Evolutionary conservation across 805 yeast species (phyloP).

Genomic region (Naumovozyma dairenensis): DNA sequence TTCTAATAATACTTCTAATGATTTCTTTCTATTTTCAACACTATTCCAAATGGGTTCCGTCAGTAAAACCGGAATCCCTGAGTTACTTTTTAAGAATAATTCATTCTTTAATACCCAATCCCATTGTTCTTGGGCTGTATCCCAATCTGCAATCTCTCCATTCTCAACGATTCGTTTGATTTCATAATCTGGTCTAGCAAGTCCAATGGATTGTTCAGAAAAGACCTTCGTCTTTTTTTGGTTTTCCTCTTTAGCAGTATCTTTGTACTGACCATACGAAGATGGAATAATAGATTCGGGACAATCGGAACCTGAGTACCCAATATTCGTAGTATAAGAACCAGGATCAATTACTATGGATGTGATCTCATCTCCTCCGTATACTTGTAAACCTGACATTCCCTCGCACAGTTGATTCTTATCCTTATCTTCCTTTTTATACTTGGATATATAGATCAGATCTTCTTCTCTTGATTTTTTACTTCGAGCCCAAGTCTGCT

Average conservation of each 20-base stretch:
- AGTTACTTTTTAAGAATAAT: slow-evolving; percentile 37
- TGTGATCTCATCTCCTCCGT: slow-evolving; percentile 70
- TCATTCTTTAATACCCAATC: slow-evolving; percentile 43
- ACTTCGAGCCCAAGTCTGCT: no score
- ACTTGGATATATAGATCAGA: no score
- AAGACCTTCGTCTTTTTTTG: slow-evolving; percentile 20
- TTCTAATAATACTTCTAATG: slow-evolving; percentile 67
- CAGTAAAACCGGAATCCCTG: slow-evolving; percentile 50
- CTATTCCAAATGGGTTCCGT: slow-evolving; percentile 88
- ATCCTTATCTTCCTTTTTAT: no score
- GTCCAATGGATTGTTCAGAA: slow-evolving; percentile 36
- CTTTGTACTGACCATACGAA: slow-evolving; percentile 36
- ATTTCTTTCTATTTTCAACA: slow-evolving; percentile 50
- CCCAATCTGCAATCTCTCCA: slow-evolving; percentile 73
- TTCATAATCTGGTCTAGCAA: slow-evolving; percentile 44
- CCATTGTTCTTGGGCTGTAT: slow-evolving; percentile 70
- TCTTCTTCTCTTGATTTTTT: no score
- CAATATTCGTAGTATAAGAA: slow-evolving; percentile 69
- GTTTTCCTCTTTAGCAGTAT: slow-evolving; percentile 14
- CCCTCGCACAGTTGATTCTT: no score
- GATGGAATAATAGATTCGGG: slow-evolving; percentile 76
- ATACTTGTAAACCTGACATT: slow-evolving; percentile 43
- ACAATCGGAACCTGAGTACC: slow-evolving; percentile 86
- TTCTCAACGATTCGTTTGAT: slow-evolving; percentile 51
- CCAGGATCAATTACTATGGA: slow-evolving; percentile 93